phyloP scores from a whole-genome alignment of 176 grass and related monocot species.

The Oryza officinalis region DNA sequence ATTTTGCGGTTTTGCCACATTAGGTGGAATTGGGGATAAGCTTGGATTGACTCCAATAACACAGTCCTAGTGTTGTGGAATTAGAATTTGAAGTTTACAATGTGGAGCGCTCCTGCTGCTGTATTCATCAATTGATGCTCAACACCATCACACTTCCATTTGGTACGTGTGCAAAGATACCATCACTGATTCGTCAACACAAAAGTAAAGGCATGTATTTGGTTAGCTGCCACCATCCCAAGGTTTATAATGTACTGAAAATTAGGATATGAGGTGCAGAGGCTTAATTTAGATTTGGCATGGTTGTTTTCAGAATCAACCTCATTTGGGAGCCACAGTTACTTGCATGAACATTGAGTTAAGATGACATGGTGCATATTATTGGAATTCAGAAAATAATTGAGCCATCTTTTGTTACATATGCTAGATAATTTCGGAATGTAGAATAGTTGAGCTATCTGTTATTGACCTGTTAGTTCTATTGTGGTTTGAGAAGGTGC shows the following conservation, averaged over 20 bases:
- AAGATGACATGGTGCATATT: neutral
- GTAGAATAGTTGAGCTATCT: neutral
- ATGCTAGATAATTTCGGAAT: neutral
- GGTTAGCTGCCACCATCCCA: neutral
- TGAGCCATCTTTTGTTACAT: neutral
- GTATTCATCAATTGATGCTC: neutral
- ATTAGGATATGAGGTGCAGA: neutral
- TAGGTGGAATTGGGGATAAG: constrained; percentile 1
- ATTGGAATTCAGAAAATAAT: constrained; percentile 5
- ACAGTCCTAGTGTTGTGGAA: neutral
- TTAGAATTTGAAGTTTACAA: neutral
- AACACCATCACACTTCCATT: neutral
- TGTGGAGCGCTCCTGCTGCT: neutral
- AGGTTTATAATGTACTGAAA: neutral
- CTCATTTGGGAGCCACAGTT: neutral
- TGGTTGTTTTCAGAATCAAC: neutral
- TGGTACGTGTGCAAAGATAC: neutral
- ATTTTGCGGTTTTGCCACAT: constrained; percentile 16
- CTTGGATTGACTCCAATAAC: neutral
- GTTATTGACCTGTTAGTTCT: neutral
- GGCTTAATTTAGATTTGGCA: neutral
- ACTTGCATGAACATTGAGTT: neutral
- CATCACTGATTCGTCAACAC: neutral
- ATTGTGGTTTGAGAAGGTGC: neutral
- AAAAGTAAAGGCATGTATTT: neutral